A percentile compares a stretch with the other conserved stretches of the same genome.
These are phyloP conservation scores for Elongisporangium prolatum DNA, from an alignment of 352 stramenopile species.

Conservation along the genomic window DNA sequence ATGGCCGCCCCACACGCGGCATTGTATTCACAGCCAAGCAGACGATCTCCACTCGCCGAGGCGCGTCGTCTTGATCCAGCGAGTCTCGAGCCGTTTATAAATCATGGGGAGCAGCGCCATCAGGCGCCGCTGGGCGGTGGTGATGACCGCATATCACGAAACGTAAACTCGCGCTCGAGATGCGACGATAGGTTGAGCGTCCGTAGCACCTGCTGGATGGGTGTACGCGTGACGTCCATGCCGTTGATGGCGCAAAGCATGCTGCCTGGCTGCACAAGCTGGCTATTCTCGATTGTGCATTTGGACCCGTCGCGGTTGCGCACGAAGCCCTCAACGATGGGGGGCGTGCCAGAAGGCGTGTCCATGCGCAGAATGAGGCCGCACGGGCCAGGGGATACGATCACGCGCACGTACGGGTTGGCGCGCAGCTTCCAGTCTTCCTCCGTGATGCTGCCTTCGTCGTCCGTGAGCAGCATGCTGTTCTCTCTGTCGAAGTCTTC, in stretches of 20 bases:
- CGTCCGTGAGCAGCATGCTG: slow-evolving; percentile 11
- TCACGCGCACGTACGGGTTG: slow-evolving; percentile 61
- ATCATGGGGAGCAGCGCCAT: neutral
- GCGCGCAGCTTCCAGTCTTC: slow-evolving; percentile 66
- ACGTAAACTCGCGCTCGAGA: slow-evolving; percentile 69
- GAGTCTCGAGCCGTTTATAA: neutral
- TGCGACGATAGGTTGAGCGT: slow-evolving; percentile 72
- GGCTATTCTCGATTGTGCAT: slow-evolving; percentile 74
- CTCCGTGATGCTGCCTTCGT: slow-evolving; percentile 43
- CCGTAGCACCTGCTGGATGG: slow-evolving; percentile 62
- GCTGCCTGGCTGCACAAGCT: slow-evolving; percentile 56
- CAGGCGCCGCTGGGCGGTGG: neutral
- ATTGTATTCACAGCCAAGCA: neutral
- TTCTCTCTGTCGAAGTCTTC: slow-evolving; percentile 2
- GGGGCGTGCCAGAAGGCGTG: slow-evolving; percentile 18
- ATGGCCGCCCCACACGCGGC: neutral
- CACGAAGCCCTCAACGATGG: slow-evolving; percentile 74
- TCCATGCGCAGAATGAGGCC: slow-evolving; percentile 67
- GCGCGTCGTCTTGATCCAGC: neutral
- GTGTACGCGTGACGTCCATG: slow-evolving; percentile 62
- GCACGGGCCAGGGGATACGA: slow-evolving; percentile 66
- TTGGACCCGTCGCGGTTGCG: slow-evolving; percentile 57
- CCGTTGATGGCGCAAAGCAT: slow-evolving; percentile 78
- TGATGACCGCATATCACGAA: slow-evolving; percentile 28
- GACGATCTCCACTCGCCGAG: too few relatives aligned